Evolutionary conservation across 2,329 filamentous ascomycete genomes (phyloP).

Genomic region (Chrysoporthe cubensis): DNA sequence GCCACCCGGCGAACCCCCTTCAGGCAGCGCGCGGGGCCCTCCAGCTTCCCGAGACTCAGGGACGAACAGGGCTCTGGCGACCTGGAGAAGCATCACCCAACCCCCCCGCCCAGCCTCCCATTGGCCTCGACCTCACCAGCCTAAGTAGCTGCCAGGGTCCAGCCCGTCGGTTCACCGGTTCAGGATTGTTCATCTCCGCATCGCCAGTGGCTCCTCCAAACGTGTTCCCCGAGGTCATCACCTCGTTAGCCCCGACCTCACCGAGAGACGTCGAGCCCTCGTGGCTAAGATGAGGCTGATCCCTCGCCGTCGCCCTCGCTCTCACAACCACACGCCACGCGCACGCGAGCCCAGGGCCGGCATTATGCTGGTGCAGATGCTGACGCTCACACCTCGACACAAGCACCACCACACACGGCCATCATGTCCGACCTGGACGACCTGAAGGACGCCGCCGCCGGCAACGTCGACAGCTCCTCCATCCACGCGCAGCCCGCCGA

Average conservation of each 20-base stretch:
- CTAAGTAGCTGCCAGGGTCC: background rate
- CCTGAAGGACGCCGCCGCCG: constrained; percentile 10
- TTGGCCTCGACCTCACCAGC: background rate
- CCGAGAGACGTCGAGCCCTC: background rate
- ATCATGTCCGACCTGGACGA: constrained; percentile 25
- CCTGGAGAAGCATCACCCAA: too few relatives aligned
- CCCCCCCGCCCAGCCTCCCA: background rate
- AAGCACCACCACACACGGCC: constrained; percentile 12
- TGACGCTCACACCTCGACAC: constrained; percentile 12
- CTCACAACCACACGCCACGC: background rate
- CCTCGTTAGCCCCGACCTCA: background rate
- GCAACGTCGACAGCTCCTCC: constrained; percentile 10
- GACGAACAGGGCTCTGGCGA: too few relatives aligned
- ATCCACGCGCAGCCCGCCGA: constrained; percentile 9
- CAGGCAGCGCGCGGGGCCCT: too few relatives aligned
- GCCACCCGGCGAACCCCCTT: too few relatives aligned
- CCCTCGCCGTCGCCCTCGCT: background rate
- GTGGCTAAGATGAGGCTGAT: constrained; percentile 12
- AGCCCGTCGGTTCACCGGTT: background rate
- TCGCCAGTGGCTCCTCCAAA: background rate
- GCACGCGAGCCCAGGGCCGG: background rate
- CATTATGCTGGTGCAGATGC: constrained; percentile 1
- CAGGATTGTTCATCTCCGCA: background rate
- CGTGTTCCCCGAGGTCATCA: background rate
- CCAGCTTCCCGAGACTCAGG: too few relatives aligned